A percentile compares a stretch with the other conserved stretches of the same genome.
Conservation (phyloP, 2,329 filamentous ascomycete species). For the Verticillium klebahnii region DNA sequence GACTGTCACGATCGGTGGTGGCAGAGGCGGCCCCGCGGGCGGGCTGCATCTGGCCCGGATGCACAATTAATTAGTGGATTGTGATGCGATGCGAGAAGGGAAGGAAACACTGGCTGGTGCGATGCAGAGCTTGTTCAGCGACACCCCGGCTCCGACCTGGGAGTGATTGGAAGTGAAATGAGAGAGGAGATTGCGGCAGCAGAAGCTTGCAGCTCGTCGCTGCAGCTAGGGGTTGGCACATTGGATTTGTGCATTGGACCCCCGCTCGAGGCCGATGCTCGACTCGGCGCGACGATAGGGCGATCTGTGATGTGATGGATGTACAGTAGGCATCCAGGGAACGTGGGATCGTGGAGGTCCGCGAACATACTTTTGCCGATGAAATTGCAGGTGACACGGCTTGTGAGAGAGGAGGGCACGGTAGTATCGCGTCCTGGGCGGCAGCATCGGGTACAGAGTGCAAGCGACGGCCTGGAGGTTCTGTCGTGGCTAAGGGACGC, state of each 20-base stretch:
- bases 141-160: background rate
- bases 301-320: background rate
- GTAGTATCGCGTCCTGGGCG: background rate
- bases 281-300: background rate
- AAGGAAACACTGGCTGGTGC: background rate
- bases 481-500: background rate
- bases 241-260: background rate
- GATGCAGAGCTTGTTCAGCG: background rate
- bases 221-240: background rate
- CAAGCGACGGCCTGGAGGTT: background rate
- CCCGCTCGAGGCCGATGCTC: background rate
- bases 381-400: too few species aligned
- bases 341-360: background rate
- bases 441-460: background rate
- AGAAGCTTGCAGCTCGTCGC: conserved; percentile 1
- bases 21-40: background rate
- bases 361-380: background rate
- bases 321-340: background rate
- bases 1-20: background rate
- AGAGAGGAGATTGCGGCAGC: conserved; percentile 1
- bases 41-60: background rate
- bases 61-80: background rate
- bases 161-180: conserved; percentile 1
- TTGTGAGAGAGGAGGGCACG: background rate
- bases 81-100: background rate